Evolutionary conservation across 805 yeast species (phyloP).

Genomic region (Ogataea trehaloabstinens): DNA sequence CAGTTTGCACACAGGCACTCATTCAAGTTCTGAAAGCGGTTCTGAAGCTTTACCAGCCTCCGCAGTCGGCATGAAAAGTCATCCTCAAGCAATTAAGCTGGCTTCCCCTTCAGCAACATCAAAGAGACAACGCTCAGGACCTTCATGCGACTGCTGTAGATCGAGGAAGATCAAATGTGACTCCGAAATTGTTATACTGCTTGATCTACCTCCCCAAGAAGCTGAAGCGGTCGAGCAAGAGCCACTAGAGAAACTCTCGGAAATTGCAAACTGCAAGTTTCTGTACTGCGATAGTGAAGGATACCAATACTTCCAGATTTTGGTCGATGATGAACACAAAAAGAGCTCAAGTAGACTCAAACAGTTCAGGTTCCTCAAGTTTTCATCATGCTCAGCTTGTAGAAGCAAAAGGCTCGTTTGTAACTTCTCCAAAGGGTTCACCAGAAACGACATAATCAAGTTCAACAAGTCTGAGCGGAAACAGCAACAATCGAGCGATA

Average conservation of each 20-base stretch:
- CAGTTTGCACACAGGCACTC: not conserved
- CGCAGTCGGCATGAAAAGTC: constrained; percentile 1
- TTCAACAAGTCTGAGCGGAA: constrained; percentile 33
- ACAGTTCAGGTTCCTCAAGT: constrained; percentile 38
- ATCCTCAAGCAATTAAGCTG: constrained; percentile 27
- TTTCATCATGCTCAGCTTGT: constrained; percentile 57
- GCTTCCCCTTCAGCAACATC: constrained; percentile 32
- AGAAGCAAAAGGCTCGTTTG: constrained; percentile 44
- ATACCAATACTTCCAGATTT: constrained; percentile 30
- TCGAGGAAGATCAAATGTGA: constrained; percentile 70
- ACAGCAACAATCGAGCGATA: constrained; percentile 4
- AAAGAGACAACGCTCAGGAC: constrained; percentile 65
- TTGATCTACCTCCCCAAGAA: constrained; percentile 12
- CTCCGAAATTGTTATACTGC: constrained; percentile 48
- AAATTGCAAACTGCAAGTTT: constrained; percentile 32
- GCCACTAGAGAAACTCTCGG: constrained; percentile 7
- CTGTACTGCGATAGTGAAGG: constrained; percentile 21
- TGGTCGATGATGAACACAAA: constrained; percentile 19
- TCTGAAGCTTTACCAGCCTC: not conserved
- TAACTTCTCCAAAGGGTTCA: constrained; percentile 61
- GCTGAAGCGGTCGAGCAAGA: not conserved
- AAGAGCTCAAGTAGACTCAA: constrained; percentile 20
- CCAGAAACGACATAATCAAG: constrained; percentile 55
- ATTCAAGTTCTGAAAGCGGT: not conserved
- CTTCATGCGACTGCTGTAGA: constrained; percentile 72